Conservation (phyloP, 2,329 filamentous ascomycete genomes). For the Diaporthe longicolla region DNA sequence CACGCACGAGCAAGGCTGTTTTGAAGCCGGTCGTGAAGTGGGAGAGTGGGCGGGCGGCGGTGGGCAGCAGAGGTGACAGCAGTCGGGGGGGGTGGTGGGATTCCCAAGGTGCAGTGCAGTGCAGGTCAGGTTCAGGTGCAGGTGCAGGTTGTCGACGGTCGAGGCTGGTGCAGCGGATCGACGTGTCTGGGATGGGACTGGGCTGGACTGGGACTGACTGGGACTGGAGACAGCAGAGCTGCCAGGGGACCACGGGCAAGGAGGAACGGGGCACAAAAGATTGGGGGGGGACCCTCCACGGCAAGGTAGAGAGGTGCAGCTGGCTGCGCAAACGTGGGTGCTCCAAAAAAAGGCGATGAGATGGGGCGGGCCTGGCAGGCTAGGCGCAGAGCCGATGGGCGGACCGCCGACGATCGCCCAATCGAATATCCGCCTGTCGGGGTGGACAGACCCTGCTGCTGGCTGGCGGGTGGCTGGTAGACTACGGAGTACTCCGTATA, state of each 20-base stretch:
- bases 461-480: too few relatives aligned
- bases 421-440: slow-evolving; percentile 17
- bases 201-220: slow-evolving; percentile 19
- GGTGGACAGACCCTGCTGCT: background rate
- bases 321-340: slow-evolving; percentile 22
- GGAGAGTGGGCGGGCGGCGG: slow-evolving; percentile 30
- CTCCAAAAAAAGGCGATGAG: slow-evolving; percentile 22
- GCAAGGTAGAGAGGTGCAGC: slow-evolving; percentile 19
- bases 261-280: slow-evolving; percentile 24
- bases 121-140: slow-evolving; percentile 27
- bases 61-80: slow-evolving; percentile 32
- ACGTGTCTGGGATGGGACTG: slow-evolving; percentile 36
- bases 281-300: slow-evolving; percentile 15
- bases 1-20: slow-evolving; percentile 31
- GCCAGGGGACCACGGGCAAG: slow-evolving; percentile 31
- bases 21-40: slow-evolving; percentile 31
- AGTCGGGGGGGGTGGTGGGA: slow-evolving; percentile 21
- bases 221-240: slow-evolving; percentile 33
- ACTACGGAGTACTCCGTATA: too few relatives aligned
- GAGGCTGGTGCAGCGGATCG: slow-evolving; percentile 35
- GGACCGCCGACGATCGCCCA: slow-evolving; percentile 20
- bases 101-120: slow-evolving; percentile 4
- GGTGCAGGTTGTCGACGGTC: slow-evolving; percentile 36
- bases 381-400: slow-evolving; percentile 10
- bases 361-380: background rate